Conservation (phyloP, 1,284 basidiomycete genomes). For the Ustilago sp. region DNA sequence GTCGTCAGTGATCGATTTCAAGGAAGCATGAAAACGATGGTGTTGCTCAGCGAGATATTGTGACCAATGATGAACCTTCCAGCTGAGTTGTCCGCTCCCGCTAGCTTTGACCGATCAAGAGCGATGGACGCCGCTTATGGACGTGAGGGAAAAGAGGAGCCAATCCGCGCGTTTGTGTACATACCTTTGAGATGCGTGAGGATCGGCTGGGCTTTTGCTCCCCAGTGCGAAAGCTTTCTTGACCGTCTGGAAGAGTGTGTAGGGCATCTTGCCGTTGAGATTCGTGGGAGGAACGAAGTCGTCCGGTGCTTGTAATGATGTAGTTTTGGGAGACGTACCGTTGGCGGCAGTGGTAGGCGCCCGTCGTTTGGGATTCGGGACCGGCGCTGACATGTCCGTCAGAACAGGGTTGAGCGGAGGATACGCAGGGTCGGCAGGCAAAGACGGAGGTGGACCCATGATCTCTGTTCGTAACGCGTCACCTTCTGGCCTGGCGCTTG, state of each 20-base stretch:
- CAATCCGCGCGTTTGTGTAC: slow-evolving; percentile 11
- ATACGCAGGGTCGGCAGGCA: slow-evolving; percentile 39
- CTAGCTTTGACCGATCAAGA: slow-evolving; percentile 1
- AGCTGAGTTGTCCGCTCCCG: background rate
- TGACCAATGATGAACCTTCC: background rate
- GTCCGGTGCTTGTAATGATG: slow-evolving; percentile 16
- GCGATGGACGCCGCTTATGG: background rate
- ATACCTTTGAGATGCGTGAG: slow-evolving; percentile 27
- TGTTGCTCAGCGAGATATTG: background rate
- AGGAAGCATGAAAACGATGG: background rate
- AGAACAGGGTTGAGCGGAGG: slow-evolving; percentile 46
- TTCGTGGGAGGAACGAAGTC: slow-evolving; percentile 38
- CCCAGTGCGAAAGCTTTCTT: slow-evolving; percentile 13
- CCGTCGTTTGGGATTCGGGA: slow-evolving; percentile 21
- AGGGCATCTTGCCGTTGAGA: slow-evolving; percentile 52
- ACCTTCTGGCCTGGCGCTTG: slow-evolving; percentile 1
- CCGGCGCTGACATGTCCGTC: slow-evolving; percentile 14
- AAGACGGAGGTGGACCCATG: slow-evolving; percentile 50
- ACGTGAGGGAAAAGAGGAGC: slow-evolving; percentile 7
- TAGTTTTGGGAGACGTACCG: slow-evolving; percentile 16
- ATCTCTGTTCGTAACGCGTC: slow-evolving; percentile 47
- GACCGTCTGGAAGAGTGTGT: slow-evolving; percentile 39
- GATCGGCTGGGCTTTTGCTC: background rate
- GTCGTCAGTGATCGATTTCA: slow-evolving; percentile 7
- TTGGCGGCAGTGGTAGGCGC: slow-evolving; percentile 14